Conservation (phyloP, 2,329 filamentous ascomycete genomes). For the Aspergillus pseudoglaucus region DNA sequence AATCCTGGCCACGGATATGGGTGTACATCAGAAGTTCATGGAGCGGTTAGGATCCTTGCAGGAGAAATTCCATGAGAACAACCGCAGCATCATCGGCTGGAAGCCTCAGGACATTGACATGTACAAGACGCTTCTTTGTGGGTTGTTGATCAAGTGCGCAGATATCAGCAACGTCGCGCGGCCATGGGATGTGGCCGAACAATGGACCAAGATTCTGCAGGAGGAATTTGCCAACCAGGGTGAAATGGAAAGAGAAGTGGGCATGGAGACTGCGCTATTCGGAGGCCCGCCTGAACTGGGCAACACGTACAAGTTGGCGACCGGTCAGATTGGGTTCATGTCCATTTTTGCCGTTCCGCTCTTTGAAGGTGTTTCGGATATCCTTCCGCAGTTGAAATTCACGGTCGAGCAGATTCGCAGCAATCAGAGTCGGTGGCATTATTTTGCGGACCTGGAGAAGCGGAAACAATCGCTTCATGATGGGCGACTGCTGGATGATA, state of each 20-base stretch:
- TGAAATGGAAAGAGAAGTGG: slow-evolving; percentile 80
- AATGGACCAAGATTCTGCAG: slow-evolving; percentile 91
- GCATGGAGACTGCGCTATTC: slow-evolving; percentile 81
- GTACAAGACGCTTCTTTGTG: slow-evolving; percentile 74
- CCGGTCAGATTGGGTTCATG: slow-evolving; percentile 93
- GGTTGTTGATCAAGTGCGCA: slow-evolving; percentile 91
- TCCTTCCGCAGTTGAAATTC: slow-evolving; percentile 79
- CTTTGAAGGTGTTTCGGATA: slow-evolving; percentile 78
- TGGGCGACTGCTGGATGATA: slow-evolving; percentile 6
- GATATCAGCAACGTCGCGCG: slow-evolving; percentile 98
- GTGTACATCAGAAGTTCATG: slow-evolving; percentile 95
- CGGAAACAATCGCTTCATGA: slow-evolving; percentile 17
- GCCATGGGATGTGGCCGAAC: slow-evolving; percentile 70
- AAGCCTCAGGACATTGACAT: slow-evolving; percentile 68
- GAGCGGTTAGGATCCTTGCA: slow-evolving; percentile 74
- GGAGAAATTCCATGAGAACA: slow-evolving; percentile 63
- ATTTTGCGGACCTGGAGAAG: slow-evolving; percentile 27
- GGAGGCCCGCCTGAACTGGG: slow-evolving; percentile 71
- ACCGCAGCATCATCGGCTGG: slow-evolving; percentile 63
- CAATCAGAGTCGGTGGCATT: slow-evolving; percentile 66
- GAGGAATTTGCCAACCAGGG: slow-evolving; percentile 93
- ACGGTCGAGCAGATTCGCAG: slow-evolving; percentile 71
- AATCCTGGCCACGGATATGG: slow-evolving; percentile 98
- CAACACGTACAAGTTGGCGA: slow-evolving; percentile 73
- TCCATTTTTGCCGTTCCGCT: slow-evolving; percentile 89